phyloP scores from a whole-genome alignment of 2,329 filamentous ascomycete species.

The Apiospora aurea region DNA sequence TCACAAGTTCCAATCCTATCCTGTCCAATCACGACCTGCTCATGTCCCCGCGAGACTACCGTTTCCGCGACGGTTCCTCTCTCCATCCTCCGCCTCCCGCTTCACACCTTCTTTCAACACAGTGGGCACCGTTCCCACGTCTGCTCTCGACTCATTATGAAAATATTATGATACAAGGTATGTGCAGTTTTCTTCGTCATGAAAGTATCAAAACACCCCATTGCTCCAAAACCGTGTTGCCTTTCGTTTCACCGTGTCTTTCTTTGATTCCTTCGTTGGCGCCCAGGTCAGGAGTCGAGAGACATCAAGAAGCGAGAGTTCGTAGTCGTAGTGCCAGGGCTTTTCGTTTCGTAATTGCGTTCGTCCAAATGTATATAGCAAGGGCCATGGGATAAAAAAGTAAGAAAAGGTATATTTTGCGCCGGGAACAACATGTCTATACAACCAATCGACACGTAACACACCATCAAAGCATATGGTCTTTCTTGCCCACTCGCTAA shows the following conservation, averaged over 20 bases:
- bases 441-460: slow-evolving; percentile 10
- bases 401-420: slow-evolving; percentile 22
- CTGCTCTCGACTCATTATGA: slow-evolving; percentile 12
- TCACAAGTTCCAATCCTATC: slow-evolving; percentile 9
- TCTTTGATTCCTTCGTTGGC: slow-evolving; percentile 15
- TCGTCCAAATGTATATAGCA: slow-evolving; percentile 23
- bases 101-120: neutral
- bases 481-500: neutral
- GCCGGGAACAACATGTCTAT: slow-evolving; percentile 19
- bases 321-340: neutral
- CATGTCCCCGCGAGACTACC: neutral
- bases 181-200: slow-evolving; percentile 21
- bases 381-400: slow-evolving; percentile 1
- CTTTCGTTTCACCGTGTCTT: slow-evolving; percentile 1
- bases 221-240: slow-evolving; percentile 20
- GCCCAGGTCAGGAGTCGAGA: neutral
- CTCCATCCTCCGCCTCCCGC: neutral
- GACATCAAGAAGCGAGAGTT: neutral
- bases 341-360: slow-evolving; percentile 20
- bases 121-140: neutral
- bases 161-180: slow-evolving; percentile 20
- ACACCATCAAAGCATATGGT: slow-evolving; percentile 12
- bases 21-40: slow-evolving; percentile 1
- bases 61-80: neutral
- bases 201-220: slow-evolving; percentile 11